These are phyloP conservation scores for Chlamydomonas eustigma DNA, from an alignment of 139 green algal genomes.

Conservation along the genomic window DNA sequence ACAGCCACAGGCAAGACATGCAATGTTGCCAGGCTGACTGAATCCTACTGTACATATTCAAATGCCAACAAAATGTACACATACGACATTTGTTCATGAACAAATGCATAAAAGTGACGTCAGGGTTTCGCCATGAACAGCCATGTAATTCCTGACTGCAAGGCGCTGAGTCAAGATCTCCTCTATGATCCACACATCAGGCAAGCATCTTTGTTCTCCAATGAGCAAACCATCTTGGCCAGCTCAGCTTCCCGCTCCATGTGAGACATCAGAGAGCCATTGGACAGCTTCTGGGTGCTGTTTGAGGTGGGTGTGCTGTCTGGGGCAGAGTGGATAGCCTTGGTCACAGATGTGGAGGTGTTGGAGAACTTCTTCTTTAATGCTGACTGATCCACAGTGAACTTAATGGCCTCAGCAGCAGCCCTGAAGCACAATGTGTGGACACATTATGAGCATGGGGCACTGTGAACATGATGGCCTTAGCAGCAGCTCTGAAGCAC, in stretches of 20 bases:
- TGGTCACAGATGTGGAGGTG: not conserved
- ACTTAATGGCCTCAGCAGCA: constrained; percentile 98
- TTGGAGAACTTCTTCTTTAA: constrained; percentile 38
- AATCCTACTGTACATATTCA: no score
- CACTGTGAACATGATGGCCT: constrained; percentile 99
- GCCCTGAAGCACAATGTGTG: constrained; percentile 50
- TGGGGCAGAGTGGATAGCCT: constrained; percentile 1
- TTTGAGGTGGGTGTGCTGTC: constrained; percentile 3
- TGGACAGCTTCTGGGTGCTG: not conserved
- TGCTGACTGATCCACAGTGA: constrained; percentile 89
- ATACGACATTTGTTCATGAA: no score
- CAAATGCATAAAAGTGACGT: no score
- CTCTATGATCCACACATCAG: constrained; percentile 92
- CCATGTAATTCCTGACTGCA: no score
- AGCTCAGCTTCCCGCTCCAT: constrained; percentile 63
- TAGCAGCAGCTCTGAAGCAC: constrained; percentile 71
- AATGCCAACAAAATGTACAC: no score
- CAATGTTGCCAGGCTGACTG: no score
- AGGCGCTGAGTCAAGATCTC: no score
- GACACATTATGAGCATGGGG: no score
- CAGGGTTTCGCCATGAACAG: no score
- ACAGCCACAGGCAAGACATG: no score
- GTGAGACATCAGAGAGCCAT: constrained; percentile 10
- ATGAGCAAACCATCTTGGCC: constrained; percentile 85
- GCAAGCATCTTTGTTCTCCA: constrained; percentile 98